Base-by-base conservation (phyloP, 129 eudicot genomes). In the Chrysanthemum lavandulifolium region DNA sequence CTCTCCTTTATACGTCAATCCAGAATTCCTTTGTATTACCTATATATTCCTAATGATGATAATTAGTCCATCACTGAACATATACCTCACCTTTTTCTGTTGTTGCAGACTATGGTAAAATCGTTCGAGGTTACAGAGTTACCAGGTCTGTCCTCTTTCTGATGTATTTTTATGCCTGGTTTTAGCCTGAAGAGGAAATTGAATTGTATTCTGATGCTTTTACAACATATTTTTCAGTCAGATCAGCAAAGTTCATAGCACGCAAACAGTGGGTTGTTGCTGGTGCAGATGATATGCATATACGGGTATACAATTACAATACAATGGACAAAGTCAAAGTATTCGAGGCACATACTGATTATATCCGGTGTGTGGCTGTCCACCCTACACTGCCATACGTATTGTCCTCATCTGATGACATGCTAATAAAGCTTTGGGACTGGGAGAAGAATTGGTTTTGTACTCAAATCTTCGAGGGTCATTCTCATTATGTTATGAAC, bases 341-440 rank as follows among this genome's bases (percentile, higher is more conserved):
- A 56, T 89, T 69, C 33, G 90, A 89, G 82, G 96, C 96, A 62
- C 96, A 89, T 72, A 80, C 87, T 0, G 96, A 89, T 77, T 89
- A 82, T 50, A 87, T 89, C 57, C 85, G 96, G 77, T 86, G 83
- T 80, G 86, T 89, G 73, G 93, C 90, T 40, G 93, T 89, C 70
- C 96, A 89, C 82, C 96, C 96, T 69, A 84, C 93, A 18, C 90
- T 87, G 67, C 90, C 96, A 6, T 89, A 82, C 66, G 85, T 89
- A 14, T 71, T 89, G 74, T 89, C 96, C 78, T 82, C 90, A 71
- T 87, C 96, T 33, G 96, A 89, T 71, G 96, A 89, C 82, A 84
- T 86, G 92, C 86, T 82, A 57, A 87, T 89, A 72, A 89, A 87
- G 90, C 96, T 89, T 51, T 89, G 96, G 93, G 96, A 89, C 80